Conservation (phyloP, 2,329 filamentous ascomycete genomes). For the Fusarium equiseti region DNA sequence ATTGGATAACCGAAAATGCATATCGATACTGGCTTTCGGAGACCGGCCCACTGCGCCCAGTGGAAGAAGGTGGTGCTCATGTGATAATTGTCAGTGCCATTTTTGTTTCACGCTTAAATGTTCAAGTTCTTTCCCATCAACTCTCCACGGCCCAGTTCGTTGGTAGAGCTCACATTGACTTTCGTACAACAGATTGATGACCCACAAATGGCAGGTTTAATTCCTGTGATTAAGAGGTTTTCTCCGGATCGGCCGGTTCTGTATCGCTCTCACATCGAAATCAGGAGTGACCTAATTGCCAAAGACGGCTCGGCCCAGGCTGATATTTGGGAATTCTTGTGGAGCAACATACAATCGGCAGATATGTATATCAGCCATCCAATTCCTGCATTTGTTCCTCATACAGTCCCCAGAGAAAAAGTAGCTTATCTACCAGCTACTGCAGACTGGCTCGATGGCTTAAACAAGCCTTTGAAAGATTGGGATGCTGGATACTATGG, state of each 20-base stretch:
- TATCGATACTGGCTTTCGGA: too few species aligned
- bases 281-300: constrained; percentile 78
- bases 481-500: constrained; percentile 81
- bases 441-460: constrained; percentile 85
- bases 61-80: too few species aligned
- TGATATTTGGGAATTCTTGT: constrained; percentile 81
- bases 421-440: constrained; percentile 83
- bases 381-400: constrained; percentile 79
- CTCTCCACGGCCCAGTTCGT: too few species aligned
- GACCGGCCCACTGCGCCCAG: too few species aligned
- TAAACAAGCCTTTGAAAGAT: constrained; percentile 79
- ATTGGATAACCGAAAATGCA: too few species aligned
- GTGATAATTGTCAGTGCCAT: too few species aligned
- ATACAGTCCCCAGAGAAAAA: constrained; percentile 72
- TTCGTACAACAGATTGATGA: too few species aligned
- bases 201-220: too few species aligned
- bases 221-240: too few species aligned
- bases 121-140: too few species aligned
- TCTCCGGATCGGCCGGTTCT: constrained; percentile 81
- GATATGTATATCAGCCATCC: constrained; percentile 88
- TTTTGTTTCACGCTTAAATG: too few species aligned
- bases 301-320: constrained; percentile 73
- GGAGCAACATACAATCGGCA: constrained; percentile 75
- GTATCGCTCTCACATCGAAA: constrained; percentile 86
- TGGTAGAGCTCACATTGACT: too few species aligned